Evolutionary conservation across 2,329 filamentous ascomycete genomes (phyloP).

Genomic region (Polychaeton citri): DNA sequence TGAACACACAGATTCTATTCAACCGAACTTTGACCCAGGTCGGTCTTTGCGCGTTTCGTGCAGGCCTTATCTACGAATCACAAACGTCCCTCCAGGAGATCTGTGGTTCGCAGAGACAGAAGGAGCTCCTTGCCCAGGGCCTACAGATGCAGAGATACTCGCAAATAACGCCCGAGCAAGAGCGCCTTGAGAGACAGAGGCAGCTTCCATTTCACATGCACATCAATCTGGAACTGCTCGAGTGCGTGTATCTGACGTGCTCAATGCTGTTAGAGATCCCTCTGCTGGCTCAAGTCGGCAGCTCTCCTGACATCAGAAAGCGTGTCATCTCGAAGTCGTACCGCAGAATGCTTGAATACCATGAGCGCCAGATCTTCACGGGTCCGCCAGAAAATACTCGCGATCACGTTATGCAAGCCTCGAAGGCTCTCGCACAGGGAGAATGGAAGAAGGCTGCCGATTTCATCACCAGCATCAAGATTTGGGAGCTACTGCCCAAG

Average conservation of each 20-base stretch:
- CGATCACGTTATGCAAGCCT: constrained; percentile 98
- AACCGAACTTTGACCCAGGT: constrained; percentile 97
- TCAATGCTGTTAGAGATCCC: constrained; percentile 99
- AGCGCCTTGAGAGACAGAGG: constrained; percentile 90
- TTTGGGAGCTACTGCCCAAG: constrained; percentile 95
- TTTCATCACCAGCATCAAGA: constrained; percentile 97
- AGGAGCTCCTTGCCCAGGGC: constrained; percentile 93
- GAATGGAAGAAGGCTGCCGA: constrained; percentile 96
- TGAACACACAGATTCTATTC: constrained; percentile 95
- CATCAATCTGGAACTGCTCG: constrained; percentile 95
- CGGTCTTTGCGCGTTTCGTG: constrained; percentile 94
- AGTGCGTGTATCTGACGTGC: constrained; percentile 97
- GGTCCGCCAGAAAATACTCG: constrained; percentile 97
- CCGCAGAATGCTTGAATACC: constrained; percentile 97
- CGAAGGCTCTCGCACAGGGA: constrained; percentile 87
- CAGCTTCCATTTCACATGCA: constrained; percentile 99
- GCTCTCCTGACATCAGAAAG: constrained; percentile 93
- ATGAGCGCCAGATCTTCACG: constrained; percentile 98
- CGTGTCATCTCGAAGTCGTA: constrained; percentile 98
- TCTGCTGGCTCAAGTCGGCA: constrained; percentile 89
- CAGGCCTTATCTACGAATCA: constrained; percentile 90
- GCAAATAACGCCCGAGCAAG: constrained; percentile 93
- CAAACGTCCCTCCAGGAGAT: constrained; percentile 98
- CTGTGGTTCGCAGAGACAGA: constrained; percentile 91
- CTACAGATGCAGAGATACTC: constrained; percentile 96